These are phyloP conservation scores for Sarcodon sp. DNA, from an alignment of 768 basidiomycete genomes.

Conservation along the genomic window DNA sequence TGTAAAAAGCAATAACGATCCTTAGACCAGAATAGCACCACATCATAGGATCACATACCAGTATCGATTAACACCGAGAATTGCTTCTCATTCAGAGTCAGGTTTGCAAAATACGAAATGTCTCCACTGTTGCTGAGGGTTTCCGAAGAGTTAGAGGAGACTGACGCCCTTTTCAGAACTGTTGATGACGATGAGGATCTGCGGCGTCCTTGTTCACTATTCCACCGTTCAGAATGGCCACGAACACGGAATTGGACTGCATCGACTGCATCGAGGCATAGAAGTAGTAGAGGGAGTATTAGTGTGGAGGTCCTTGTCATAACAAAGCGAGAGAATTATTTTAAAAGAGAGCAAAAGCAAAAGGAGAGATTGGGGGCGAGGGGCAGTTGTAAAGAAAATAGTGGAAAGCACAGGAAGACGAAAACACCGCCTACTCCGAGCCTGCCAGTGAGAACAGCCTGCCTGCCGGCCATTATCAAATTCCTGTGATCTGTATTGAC, in stretches of 20 bases:
- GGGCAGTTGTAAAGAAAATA: no score
- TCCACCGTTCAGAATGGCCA: slow-evolving; percentile 1
- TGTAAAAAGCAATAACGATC: background rate
- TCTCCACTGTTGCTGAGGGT: slow-evolving; percentile 10
- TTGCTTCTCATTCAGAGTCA: slow-evolving; percentile 14
- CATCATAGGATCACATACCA: slow-evolving; percentile 9
- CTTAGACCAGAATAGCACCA: background rate
- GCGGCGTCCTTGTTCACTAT: background rate
- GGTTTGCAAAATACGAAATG: slow-evolving; percentile 15
- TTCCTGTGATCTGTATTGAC: no score
- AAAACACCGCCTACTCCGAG: no score
- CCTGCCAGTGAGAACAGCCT: no score
- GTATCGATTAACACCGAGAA: slow-evolving; percentile 18
- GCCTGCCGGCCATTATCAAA: no score
- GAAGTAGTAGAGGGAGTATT: background rate
- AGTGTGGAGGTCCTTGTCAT: no score
- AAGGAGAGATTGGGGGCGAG: no score
- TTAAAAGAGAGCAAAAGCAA: no score
- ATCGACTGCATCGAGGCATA: background rate
- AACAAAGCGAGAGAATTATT: no score
- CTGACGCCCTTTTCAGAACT: slow-evolving; percentile 4
- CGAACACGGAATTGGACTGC: slow-evolving; percentile 9
- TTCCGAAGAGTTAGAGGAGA: slow-evolving; percentile 1
- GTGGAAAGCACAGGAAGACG: no score
- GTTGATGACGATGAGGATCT: background rate